Evolutionary conservation across 768 basidiomycete genomes (phyloP).

Genomic region (Lepiota subincarnata): DNA sequence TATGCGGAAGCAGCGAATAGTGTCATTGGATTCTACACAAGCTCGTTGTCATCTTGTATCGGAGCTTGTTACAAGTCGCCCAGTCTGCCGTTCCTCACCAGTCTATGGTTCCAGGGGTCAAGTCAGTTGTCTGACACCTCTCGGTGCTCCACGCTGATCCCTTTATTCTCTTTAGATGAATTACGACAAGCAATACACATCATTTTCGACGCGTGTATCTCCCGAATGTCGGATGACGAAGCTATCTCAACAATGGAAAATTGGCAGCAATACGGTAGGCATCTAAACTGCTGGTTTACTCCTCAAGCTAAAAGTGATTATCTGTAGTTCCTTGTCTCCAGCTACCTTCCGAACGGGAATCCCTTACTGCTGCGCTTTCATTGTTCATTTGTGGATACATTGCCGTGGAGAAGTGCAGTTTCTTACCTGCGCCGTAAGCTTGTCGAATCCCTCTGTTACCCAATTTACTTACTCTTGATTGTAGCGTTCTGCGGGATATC

Average conservation of each 20-base stretch:
- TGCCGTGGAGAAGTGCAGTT: slow-evolving; percentile 72
- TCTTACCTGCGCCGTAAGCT: slow-evolving; percentile 67
- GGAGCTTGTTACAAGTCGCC: slow-evolving; percentile 63
- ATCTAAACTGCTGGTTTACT: not conserved
- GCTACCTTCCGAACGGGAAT: slow-evolving; percentile 56
- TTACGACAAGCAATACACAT: slow-evolving; percentile 71
- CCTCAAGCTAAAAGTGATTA: not conserved
- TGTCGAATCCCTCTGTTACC: not conserved
- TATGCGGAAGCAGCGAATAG: slow-evolving; percentile 65
- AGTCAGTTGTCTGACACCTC: slow-evolving; percentile 38
- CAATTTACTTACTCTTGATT: not conserved
- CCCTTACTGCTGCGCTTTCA: slow-evolving; percentile 57
- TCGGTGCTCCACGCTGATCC: not conserved
- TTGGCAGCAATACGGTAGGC: slow-evolving; percentile 63
- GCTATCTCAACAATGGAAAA: slow-evolving; percentile 52
- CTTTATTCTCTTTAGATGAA: slow-evolving; percentile 45
- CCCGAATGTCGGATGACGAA: slow-evolving; percentile 64
- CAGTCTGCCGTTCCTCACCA: slow-evolving; percentile 67
- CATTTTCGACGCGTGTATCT: slow-evolving; percentile 74
- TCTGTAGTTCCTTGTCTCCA: slow-evolving; percentile 57
- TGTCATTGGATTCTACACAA: slow-evolving; percentile 76
- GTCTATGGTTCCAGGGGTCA: slow-evolving; percentile 71
- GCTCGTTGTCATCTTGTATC: slow-evolving; percentile 59
- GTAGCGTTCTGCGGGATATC: slow-evolving; percentile 76
- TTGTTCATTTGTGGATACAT: slow-evolving; percentile 81